Percentiles rank a stretch among this genome's conserved stretches.
Conservation (phyloP, 2,329 filamentous ascomycete species). For the Chaetomiaceae sp. region DNA sequence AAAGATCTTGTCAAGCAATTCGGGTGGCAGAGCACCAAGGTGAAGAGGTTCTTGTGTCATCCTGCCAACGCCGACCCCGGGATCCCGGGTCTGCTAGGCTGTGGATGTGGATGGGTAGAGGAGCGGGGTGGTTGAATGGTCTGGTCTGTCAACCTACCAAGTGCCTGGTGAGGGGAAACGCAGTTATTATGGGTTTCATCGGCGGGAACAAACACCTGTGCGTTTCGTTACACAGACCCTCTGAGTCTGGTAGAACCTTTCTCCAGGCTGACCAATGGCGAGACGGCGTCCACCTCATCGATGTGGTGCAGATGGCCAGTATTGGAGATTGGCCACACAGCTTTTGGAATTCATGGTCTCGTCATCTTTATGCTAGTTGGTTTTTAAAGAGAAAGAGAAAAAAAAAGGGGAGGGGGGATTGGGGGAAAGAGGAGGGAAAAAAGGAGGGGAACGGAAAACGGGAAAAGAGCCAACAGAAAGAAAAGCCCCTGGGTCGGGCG, state of each 20-base stretch:
- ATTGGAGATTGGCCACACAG: background rate
- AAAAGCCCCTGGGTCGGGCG: too few species aligned
- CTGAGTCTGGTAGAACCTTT: background rate
- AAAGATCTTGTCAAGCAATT: conserved; percentile 8
- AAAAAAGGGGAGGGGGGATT: background rate
- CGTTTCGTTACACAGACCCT: background rate
- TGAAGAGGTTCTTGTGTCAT: background rate
- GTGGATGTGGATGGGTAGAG: background rate
- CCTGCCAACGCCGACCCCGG: background rate
- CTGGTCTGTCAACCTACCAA: background rate
- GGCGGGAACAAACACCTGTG: background rate
- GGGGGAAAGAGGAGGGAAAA: too few species aligned
- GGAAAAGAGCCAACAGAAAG: too few species aligned
- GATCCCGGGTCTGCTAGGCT: background rate
- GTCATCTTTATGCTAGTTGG: background rate
- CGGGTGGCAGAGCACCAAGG: background rate
- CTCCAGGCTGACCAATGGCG: background rate
- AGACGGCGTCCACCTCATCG: background rate
- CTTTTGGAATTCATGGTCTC: background rate
- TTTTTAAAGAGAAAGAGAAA: background rate
- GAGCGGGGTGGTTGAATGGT: background rate
- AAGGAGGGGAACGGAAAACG: background rate
- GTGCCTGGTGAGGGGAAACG: conserved; percentile 3
- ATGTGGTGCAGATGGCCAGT: background rate
- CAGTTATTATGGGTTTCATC: background rate